Evolutionary conservation across 2,329 filamentous ascomycete species (phyloP).

Genomic region (Penicillium janthinellum): DNA sequence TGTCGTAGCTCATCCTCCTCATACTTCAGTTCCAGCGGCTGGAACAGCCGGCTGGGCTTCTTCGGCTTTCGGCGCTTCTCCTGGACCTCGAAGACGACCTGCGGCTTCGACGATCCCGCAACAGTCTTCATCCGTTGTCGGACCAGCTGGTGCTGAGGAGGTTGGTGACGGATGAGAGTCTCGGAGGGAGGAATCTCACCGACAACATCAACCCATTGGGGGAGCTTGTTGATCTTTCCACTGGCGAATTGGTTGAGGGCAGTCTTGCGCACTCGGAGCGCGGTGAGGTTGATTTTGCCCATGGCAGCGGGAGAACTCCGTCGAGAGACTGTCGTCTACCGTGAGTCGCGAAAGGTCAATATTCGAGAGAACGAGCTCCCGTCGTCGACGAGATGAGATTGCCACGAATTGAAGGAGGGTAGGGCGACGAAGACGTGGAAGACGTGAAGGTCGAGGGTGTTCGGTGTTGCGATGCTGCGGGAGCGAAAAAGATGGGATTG

Average conservation of each 20-base stretch:
- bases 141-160: slow-evolving; percentile 48
- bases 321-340: background rate
- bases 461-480: slow-evolving; percentile 19
- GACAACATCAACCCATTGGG: slow-evolving; percentile 59
- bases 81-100: slow-evolving; percentile 40
- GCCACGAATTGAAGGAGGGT: background rate
- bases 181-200: slow-evolving; percentile 62
- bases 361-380: background rate
- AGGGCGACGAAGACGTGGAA: background rate
- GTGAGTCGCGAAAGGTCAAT: background rate
- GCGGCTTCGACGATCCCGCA: slow-evolving; percentile 32
- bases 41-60: slow-evolving; percentile 76
- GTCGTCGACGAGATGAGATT: background rate
- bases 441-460: background rate
- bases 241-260: slow-evolving; percentile 42
- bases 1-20: slow-evolving; percentile 79
- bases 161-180: slow-evolving; percentile 60
- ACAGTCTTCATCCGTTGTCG: slow-evolving; percentile 42
- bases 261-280: slow-evolving; percentile 48
- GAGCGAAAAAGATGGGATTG: slow-evolving; percentile 41
- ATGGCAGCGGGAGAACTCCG: slow-evolving; percentile 31
- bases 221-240: slow-evolving; percentile 39
- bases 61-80: slow-evolving; percentile 50
- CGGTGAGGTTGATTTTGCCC: slow-evolving; percentile 51
- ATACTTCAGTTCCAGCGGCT: slow-evolving; percentile 75